Base-by-base conservation (phyloP, 768 basidiomycete genomes). In the Psilocybe cyanescens region DNA sequence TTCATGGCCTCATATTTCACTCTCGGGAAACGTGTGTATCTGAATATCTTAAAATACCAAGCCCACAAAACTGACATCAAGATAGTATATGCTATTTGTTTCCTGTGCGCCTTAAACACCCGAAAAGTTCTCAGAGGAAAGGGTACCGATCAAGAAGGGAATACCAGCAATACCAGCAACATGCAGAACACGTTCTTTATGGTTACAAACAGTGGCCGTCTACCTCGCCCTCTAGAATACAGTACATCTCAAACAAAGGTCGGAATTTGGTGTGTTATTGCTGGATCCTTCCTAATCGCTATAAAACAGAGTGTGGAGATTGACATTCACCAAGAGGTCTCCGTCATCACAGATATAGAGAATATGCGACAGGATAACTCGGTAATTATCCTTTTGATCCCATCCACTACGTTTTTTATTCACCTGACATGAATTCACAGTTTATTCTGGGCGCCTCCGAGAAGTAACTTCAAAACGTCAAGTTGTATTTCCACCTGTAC, bases 1-100 rank as follows among this genome's bases (percentile, higher is more conserved):
- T 89, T 83, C 68, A 79, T 87, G 67, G 78, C 78, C 11, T 76
- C 79, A 51, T 89, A 87, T 68, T 87, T 88, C 63, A 79, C 84
- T 33, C 70, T 88, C 58, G 82, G 80, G 66, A 89, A 88, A 72
- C 64, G 86, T 86, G 68, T 65, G 84, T 71, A 12, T 29, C 2
- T 41, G 4, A 57, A 48, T 55, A n/a, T 47, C n/a, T 14, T 17
- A 47, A 16, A 46, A n/a, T 6, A 19, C 35, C 29, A 24, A 31
- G 30, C 24, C 1, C 24, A 24, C 24, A 24, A 24, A 24, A 2
- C 24, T 24, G 24, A 24, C 24, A 24, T 37, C 3, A 17, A 33
- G 30, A 6, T 59, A 79, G 79, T 80, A n/a, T 81, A 80, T 59
- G 76, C 76, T 6, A 76, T 79, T 24, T 80, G 76, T 3, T 76